phyloP scores from a whole-genome alignment of 2,329 filamentous ascomycete species.

The Pleurostoma richardsiae region DNA sequence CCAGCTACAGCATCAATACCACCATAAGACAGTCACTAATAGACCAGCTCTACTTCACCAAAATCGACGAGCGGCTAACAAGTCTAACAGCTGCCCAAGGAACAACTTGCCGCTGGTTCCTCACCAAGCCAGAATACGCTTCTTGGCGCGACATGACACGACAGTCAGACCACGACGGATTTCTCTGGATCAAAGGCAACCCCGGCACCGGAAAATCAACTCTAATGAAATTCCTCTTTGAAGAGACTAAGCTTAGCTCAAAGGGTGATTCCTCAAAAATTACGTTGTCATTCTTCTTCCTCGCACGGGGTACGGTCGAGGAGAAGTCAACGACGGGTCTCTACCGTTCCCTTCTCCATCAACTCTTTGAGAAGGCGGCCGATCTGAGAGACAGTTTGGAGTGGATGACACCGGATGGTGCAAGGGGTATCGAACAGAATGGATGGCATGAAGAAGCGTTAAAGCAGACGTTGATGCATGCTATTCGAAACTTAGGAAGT shows the following conservation, averaged over 20 bases:
- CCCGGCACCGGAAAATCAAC: slow-evolving; percentile 37
- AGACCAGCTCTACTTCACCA: slow-evolving; percentile 6
- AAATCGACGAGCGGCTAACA: slow-evolving; percentile 11
- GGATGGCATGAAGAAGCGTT: slow-evolving; percentile 6
- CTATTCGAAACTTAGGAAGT: slow-evolving; percentile 6
- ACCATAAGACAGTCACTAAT: not conserved
- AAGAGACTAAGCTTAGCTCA: slow-evolving; percentile 5
- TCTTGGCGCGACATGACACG: slow-evolving; percentile 7
- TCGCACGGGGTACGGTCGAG: slow-evolving; percentile 32
- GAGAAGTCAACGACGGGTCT: slow-evolving; percentile 39
- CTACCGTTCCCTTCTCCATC: slow-evolving; percentile 40
- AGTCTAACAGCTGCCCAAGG: slow-evolving; percentile 7
- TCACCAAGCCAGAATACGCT: slow-evolving; percentile 6
- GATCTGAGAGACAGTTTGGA: slow-evolving; percentile 24
- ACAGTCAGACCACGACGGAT: slow-evolving; percentile 20
- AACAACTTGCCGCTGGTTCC: slow-evolving; percentile 12
- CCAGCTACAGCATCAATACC: not conserved
- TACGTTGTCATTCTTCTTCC: slow-evolving; percentile 39
- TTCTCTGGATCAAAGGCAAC: slow-evolving; percentile 39
- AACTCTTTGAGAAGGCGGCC: slow-evolving; percentile 29
- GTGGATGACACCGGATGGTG: slow-evolving; percentile 6
- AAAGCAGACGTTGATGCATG: slow-evolving; percentile 8
- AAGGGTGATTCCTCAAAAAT: slow-evolving; percentile 1
- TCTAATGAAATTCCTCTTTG: slow-evolving; percentile 31
- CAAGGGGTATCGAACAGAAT: not conserved